Evolutionary conservation across 1,139 yeast genomes (phyloP), one percentile per base, ranked within the genome.

Genomic region (Debaryomyces udenii): DNA sequence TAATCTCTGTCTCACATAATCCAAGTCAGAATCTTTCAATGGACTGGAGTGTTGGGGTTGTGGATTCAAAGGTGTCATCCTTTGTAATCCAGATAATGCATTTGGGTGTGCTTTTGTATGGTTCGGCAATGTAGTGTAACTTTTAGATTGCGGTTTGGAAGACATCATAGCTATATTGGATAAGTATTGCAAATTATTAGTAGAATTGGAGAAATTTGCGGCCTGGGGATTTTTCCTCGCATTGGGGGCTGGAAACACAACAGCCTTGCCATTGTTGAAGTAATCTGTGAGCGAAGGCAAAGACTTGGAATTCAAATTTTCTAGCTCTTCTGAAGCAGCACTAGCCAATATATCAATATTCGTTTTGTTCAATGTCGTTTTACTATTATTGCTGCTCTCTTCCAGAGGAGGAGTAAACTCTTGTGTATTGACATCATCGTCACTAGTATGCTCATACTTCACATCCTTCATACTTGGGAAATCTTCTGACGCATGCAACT

Each of bases 241-340:
- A 4, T 20, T 36, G 11, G 40, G 17, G 3, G 40, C 11, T 6
- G 47, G 31, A 15, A 44, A 40, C 17, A 38, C 42, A 16, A 47
- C 42, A 2, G 51, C 27, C 31, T 49, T 49, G 23, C 41, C 42
- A 10, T 41, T 45, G 44, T 41, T 37, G 35, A 83, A 83, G 62
- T 78, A 83, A 34, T 82, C 81, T 0, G 85, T 70, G 40, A 83
- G 65, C 3, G 87, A 76, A 2, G 90, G 90, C 30, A 84, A 69
- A 1, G 87, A 81, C 55, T 76, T 78, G 9, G 82, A 77, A 40
- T 59, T 62, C 43, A 82, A 54, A 44, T 73, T 66, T 39, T 68
- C 85, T 42, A 87, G 70, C 58, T 86, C 93, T 56, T 86, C 86
- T 4, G 90, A 78, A 1, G 96, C 95, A 3, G 95, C 94, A 18